Conservation (phyloP, 1,284 basidiomycete species). For the Puccinia hordei region DNA sequence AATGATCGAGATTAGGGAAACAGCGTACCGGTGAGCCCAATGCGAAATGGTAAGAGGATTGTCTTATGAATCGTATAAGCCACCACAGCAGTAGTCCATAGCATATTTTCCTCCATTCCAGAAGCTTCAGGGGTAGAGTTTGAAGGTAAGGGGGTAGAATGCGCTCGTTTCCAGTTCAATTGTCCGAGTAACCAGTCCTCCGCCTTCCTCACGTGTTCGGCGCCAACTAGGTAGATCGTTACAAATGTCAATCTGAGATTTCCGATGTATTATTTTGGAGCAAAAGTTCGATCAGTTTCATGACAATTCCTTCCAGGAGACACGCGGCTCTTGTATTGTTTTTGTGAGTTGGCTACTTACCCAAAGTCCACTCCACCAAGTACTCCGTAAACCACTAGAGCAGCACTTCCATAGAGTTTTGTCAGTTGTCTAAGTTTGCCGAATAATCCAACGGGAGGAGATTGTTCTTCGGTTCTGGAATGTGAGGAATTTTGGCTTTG, state of each 20-base stretch:
- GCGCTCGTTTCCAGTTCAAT: constrained; percentile 56
- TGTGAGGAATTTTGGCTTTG: neutral
- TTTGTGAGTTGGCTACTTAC: neutral
- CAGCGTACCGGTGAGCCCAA: constrained; percentile 70
- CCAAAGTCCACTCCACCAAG: constrained; percentile 75
- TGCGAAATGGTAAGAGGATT: constrained; percentile 79
- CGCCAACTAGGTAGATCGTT: constrained; percentile 81
- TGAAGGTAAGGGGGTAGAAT: neutral
- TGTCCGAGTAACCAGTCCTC: constrained; percentile 64
- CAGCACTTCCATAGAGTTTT: constrained; percentile 89
- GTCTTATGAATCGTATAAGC: constrained; percentile 98
- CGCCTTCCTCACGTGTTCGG: constrained; percentile 77
- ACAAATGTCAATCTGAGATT: constrained; percentile 69
- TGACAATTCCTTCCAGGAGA: neutral
- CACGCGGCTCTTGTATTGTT: neutral
- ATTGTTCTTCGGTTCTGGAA: neutral
- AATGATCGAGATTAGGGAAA: too few relatives aligned
- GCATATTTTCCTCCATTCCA: constrained; percentile 62
- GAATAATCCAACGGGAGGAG: constrained; percentile 25
- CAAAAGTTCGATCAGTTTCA: neutral
- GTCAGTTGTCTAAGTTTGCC: constrained; percentile 75
- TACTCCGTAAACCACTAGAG: constrained; percentile 78
- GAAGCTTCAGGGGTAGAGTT: constrained; percentile 3
- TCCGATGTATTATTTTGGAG: neutral
- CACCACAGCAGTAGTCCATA: constrained; percentile 87